phyloP scores from a whole-genome alignment of 2,329 filamentous ascomycete species.

The Colletotrichum phormii region DNA sequence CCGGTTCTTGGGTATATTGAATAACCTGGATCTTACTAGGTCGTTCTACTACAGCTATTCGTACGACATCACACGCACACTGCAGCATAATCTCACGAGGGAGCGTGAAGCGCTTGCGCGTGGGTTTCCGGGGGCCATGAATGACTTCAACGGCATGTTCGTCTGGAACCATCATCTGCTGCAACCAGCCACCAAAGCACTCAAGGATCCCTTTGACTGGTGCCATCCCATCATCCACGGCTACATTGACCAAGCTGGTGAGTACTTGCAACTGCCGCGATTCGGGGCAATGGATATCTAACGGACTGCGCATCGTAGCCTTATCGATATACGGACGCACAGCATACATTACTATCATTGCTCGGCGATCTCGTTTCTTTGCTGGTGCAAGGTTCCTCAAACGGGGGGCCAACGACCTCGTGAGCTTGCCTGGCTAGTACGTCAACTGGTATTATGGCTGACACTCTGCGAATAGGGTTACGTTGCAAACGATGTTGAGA shows the following conservation, averaged over 20 bases:
- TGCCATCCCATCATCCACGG: slow-evolving; percentile 96
- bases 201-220: slow-evolving; percentile 93
- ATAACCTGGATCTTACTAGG: slow-evolving; percentile 88
- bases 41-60: slow-evolving; percentile 99
- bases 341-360: slow-evolving; percentile 94
- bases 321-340: slow-evolving; percentile 88
- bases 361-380: slow-evolving; percentile 90
- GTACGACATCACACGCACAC: slow-evolving; percentile 91
- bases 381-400: slow-evolving; percentile 95
- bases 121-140: slow-evolving; percentile 63
- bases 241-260: slow-evolving; percentile 88
- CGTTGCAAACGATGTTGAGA: slow-evolving; percentile 98
- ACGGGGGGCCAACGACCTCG: slow-evolving; percentile 89
- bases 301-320: slow-evolving; percentile 53
- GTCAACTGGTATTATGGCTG: background rate
- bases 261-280: slow-evolving; percentile 29
- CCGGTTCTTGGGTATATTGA: slow-evolving; percentile 88
- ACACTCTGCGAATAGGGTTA: slow-evolving; percentile 72
- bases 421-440: slow-evolving; percentile 41
- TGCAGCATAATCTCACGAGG: slow-evolving; percentile 90
- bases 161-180: slow-evolving; percentile 96
- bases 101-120: slow-evolving; percentile 79
- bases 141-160: slow-evolving; percentile 93
- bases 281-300: background rate
- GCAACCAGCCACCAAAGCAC: slow-evolving; percentile 74